Percentiles rank a stretch among this genome's conserved stretches.
Evolutionary conservation across 352 stramenopile species (phyloP).

Genomic region (Globisporangium camurandrum): DNA sequence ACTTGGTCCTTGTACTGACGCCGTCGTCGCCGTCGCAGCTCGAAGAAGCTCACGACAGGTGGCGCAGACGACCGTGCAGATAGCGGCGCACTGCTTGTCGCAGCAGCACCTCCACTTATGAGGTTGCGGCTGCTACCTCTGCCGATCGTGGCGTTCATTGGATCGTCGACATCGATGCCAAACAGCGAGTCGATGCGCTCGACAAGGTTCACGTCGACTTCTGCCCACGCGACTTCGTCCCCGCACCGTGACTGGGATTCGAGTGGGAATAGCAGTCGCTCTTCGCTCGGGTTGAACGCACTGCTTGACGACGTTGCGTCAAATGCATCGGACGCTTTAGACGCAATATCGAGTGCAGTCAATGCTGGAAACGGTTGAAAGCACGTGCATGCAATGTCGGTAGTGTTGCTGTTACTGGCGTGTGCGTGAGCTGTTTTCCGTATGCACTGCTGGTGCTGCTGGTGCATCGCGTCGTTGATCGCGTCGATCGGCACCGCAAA

Average conservation of each 20-base stretch:
- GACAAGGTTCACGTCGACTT: conserved; percentile 20
- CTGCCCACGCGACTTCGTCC: conserved; percentile 25
- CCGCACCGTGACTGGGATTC: conserved; percentile 17
- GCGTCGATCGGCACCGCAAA: conserved; percentile 13
- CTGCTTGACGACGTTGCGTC: too few relatives aligned
- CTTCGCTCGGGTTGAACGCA: too few relatives aligned
- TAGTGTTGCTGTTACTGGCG: background rate
- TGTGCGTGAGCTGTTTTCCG: conserved; percentile 6
- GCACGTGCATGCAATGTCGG: conserved; percentile 6
- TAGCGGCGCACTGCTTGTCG: background rate
- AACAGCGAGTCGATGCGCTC: conserved; percentile 27
- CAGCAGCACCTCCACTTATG: background rate
- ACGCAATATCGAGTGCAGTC: background rate
- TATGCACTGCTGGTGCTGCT: conserved; percentile 16
- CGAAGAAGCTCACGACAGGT: conserved; percentile 9
- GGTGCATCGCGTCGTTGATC: conserved; percentile 12
- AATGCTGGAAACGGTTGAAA: conserved; percentile 30
- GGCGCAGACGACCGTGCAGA: conserved; percentile 1
- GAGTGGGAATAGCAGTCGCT: conserved; percentile 27
- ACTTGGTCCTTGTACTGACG: conserved; percentile 4
- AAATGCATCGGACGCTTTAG: conserved; percentile 1
- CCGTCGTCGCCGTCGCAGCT: conserved; percentile 7
- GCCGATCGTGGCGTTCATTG: background rate
- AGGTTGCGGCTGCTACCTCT: background rate
- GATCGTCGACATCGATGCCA: conserved; percentile 5